Percentiles rank a stretch among this genome's conserved stretches.
Evolutionary conservation across 169 alveolate species (phyloP).

Genomic region (Plasmodium berghei): DNA sequence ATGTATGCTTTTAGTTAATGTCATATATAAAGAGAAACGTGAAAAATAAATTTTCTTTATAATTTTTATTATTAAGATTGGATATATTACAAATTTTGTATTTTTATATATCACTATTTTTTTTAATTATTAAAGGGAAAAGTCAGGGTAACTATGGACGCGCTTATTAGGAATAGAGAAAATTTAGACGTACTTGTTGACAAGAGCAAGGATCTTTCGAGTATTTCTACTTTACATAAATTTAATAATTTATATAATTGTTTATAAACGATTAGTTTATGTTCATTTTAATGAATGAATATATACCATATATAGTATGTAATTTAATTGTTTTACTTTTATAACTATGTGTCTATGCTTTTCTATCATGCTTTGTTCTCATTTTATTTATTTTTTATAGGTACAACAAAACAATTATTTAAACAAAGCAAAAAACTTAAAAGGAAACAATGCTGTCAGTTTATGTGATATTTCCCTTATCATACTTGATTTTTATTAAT

Average conservation of each 20-base stretch:
- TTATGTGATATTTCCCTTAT: slow-evolving; percentile 33
- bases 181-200: slow-evolving; percentile 76
- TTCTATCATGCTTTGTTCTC: neutral
- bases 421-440: slow-evolving; percentile 76
- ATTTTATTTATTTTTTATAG: slow-evolving; percentile 20
- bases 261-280: neutral
- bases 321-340: no score
- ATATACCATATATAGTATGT: neutral
- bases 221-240: slow-evolving; percentile 20
- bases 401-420: slow-evolving; percentile 69
- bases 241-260: neutral
- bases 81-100: neutral
- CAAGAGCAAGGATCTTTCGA: slow-evolving; percentile 76
- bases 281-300: neutral
- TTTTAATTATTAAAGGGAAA: slow-evolving; percentile 52
- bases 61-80: neutral
- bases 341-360: neutral
- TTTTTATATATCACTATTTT: neutral
- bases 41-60: neutral
- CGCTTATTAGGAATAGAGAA: slow-evolving; percentile 74
- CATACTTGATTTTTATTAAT: neutral
- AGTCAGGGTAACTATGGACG: slow-evolving; percentile 71
- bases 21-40: no score
- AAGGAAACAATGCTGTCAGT: slow-evolving; percentile 60
- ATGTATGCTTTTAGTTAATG: neutral